phyloP scores from a whole-genome alignment of 2,329 filamentous ascomycete genomes.

The Coniella vitis region DNA sequence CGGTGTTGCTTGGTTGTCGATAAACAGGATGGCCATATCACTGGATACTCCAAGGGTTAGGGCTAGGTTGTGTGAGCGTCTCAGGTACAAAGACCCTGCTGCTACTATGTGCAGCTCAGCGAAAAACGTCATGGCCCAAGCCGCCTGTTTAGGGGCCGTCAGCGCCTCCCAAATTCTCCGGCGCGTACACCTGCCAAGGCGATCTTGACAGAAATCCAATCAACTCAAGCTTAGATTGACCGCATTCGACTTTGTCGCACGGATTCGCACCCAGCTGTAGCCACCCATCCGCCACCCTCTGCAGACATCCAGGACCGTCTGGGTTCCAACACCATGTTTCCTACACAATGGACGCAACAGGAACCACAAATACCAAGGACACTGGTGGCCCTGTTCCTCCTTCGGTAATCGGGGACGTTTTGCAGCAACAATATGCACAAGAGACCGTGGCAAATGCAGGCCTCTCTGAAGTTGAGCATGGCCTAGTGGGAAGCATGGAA shows the following conservation, averaged over 20 bases:
- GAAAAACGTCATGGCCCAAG: constrained; percentile 3
- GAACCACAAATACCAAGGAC: too few species aligned
- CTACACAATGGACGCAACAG: too few species aligned
- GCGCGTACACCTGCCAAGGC: neutral
- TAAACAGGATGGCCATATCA: too few species aligned
- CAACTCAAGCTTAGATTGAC: neutral
- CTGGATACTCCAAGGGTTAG: too few species aligned
- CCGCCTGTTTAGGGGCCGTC: neutral
- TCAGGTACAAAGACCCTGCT: neutral
- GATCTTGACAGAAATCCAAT: neutral
- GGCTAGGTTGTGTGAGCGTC: too few species aligned
- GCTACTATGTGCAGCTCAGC: neutral
- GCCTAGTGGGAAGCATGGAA: neutral
- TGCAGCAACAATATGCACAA: neutral
- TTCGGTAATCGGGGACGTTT: too few species aligned
- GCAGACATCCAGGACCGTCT: too few species aligned
- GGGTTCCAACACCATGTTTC: too few species aligned
- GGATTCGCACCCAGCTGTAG: neutral
- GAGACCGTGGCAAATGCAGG: neutral
- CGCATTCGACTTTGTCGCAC: neutral
- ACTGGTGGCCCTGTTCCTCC: too few species aligned
- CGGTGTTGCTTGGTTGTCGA: too few species aligned
- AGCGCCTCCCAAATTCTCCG: neutral
- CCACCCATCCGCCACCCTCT: too few species aligned
- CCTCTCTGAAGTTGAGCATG: neutral